Evolutionary conservation across 768 basidiomycete genomes (phyloP).

Genomic region (Phanerochaete carnosa): DNA sequence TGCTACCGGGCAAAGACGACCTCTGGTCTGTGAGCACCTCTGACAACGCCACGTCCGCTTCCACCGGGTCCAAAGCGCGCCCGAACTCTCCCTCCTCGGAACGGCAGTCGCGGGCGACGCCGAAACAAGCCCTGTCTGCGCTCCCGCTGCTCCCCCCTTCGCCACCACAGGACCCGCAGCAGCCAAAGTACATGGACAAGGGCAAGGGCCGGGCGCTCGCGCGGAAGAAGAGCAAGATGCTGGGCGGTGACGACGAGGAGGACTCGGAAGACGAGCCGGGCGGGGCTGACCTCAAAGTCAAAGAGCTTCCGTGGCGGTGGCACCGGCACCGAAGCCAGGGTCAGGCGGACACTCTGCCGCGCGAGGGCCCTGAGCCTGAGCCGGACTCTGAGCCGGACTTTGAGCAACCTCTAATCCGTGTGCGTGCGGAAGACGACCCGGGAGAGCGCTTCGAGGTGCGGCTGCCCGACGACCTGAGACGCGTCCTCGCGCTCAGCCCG

Average conservation of each 20-base stretch:
- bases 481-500: constrained; percentile 60
- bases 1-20: constrained; percentile 22
- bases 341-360: neutral
- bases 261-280: constrained; percentile 20
- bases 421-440: constrained; percentile 1
- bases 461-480: constrained; percentile 63
- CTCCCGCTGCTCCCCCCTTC: constrained; percentile 54
- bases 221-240: constrained; percentile 52
- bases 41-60: neutral
- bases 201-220: constrained; percentile 23
- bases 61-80: neutral
- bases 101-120: constrained; percentile 35
- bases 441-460: constrained; percentile 45
- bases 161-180: constrained; percentile 40
- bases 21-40: constrained; percentile 3
- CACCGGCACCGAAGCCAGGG: constrained; percentile 4
- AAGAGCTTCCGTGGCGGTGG: constrained; percentile 26
- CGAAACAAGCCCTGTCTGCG: constrained; percentile 16
- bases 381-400: constrained; percentile 17
- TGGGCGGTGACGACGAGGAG: constrained; percentile 24
- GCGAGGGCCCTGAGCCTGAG: constrained; percentile 7
- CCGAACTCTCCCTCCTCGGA: constrained; percentile 27
- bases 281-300: constrained; percentile 27
- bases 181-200: constrained; percentile 14
- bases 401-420: constrained; percentile 1